These are phyloP conservation scores for Cladosporium sp. DNA, from an alignment of 2,329 filamentous ascomycete genomes.

Conservation along the genomic window DNA sequence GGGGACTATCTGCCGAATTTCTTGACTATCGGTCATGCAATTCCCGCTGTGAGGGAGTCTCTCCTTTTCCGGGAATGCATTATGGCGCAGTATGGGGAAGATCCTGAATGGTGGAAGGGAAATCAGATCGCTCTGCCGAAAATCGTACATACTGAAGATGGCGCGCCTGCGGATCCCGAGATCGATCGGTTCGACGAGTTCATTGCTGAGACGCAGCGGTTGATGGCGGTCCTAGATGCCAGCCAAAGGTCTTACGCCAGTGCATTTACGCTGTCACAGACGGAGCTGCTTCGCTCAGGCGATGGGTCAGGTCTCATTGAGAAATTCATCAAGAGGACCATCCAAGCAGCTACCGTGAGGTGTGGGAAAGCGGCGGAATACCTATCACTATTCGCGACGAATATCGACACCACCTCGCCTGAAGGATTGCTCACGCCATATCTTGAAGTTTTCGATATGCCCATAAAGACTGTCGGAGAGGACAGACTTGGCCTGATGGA, in stretches of 20 bases:
- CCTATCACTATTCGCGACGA: slow-evolving; percentile 24
- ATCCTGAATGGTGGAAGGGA: slow-evolving; percentile 61
- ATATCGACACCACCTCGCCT: slow-evolving; percentile 20
- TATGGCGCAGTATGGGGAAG: slow-evolving; percentile 50
- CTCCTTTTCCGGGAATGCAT: slow-evolving; percentile 47
- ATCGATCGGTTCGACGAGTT: slow-evolving; percentile 41
- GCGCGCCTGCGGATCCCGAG: slow-evolving; percentile 23
- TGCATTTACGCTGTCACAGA: slow-evolving; percentile 42
- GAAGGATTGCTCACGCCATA: slow-evolving; percentile 21
- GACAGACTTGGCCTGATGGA: slow-evolving; percentile 7
- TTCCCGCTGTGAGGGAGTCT: slow-evolving; percentile 55
- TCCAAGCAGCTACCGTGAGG: background rate
- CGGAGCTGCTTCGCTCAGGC: slow-evolving; percentile 20
- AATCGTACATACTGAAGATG: slow-evolving; percentile 42
- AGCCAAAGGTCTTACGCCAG: slow-evolving; percentile 58
- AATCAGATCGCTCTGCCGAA: slow-evolving; percentile 46
- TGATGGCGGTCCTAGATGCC: slow-evolving; percentile 58
- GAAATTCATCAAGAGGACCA: slow-evolving; percentile 9
- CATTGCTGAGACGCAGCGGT: slow-evolving; percentile 54
- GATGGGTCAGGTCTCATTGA: background rate
- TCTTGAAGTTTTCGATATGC: slow-evolving; percentile 18
- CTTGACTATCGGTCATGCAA: slow-evolving; percentile 59
- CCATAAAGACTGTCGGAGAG: slow-evolving; percentile 12
- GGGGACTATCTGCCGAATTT: slow-evolving; percentile 54
- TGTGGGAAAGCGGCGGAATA: slow-evolving; percentile 12